Base-by-base conservation (phyloP, 169 alveolate species). In the Plasmodium vivax region DNA sequence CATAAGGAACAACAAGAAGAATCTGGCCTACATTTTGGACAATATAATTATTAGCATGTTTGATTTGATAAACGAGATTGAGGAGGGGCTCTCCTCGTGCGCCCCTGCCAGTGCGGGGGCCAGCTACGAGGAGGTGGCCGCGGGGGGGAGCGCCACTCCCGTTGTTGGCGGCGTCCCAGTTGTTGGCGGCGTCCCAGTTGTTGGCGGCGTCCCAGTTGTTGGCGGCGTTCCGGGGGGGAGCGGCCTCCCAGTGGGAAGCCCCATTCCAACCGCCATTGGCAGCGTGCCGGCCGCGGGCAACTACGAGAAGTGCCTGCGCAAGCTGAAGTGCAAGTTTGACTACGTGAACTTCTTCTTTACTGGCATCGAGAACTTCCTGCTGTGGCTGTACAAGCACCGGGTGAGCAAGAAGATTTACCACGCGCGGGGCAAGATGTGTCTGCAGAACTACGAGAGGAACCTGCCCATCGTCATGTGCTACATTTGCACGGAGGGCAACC, bases 401-500 rank as follows among this genome's bases (percentile, higher is more conserved):
- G 62, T 90, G 5, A 90, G 94, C 68, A 90, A 82, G 10, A 80
- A 36, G 3, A 81, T 90, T 3, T 90, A 90, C 19, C 34, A 90
- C 36, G 32, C 74, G 0, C 41, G 94, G 36, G 36, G 27, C 5
- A 90, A 90, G 12, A 90, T 90, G 84, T 62, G 16, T 0, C 71
- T 90, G 47, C n/a, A 80, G 6, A 90, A 90, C 81, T 90, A 90
- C 81, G 94, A 90, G 8, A 62, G 80, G 38, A 90, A 90, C 16
- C 45, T 90, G 19, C 58, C 71, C 0, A 90, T 90, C 1, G 83
- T 90, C 10, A 82, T 90, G n/a, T 90, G 94, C 56, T 90, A 71
- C 73, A 90, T 90, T 41, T 90, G 94, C 83, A 90, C 94, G 34
- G 94, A 90, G 36, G 94, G 94, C 7, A 90, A 90, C 73, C 38